Base-by-base conservation (phyloP, 2,329 filamentous ascomycete genomes). In the Calonectria naviculata region DNA sequence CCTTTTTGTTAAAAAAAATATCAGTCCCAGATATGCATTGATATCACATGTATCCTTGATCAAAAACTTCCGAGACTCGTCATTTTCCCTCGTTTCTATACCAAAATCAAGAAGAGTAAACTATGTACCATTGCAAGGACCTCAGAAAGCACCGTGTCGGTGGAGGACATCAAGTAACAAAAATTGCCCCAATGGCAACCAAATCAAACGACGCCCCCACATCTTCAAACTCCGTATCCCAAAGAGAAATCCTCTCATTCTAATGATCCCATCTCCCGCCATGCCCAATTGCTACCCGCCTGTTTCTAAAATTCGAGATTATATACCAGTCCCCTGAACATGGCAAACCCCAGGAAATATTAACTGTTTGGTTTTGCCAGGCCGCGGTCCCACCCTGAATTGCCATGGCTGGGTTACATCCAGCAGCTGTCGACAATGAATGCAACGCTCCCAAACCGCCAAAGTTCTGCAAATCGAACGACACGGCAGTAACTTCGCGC, bases 141-240 rank as follows among this genome's bases (percentile, higher is more conserved):
- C 34, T 46, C 21, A 21, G 28, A 8, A 41, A 69, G 52, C 44
- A 41, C 31, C 15, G 15, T 60, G 61, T 49, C 41, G 24, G 28
- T 31, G 34, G 8, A 38, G 28, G 19, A 41, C 41, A 52, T 34
- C 34, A 61, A 46, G 21, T 31, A 58, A 71, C 19, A 61, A 69
- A 26, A 63, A 28, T 65, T 4, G 52, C 34, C 36, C 52, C 28
- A 41, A 58, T 47, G 54, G 60, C 65, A 58, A 42, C 63, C 44
- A 70, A 68, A 68, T 66, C 61, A 73, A 69, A 65, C 26, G 44
- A 71, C 49, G 52, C 66, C 68, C 70, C 73, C 66, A 68, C 71
- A 65, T 61, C 54, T 71, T 64, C 64, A 41, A 76, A 76, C 71
- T 70, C 72, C 66, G 29, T 69, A 70, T 65, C 44, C 63, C 71